Base-by-base conservation (phyloP, 345 rosid species). In the Populus nigra region DNA sequence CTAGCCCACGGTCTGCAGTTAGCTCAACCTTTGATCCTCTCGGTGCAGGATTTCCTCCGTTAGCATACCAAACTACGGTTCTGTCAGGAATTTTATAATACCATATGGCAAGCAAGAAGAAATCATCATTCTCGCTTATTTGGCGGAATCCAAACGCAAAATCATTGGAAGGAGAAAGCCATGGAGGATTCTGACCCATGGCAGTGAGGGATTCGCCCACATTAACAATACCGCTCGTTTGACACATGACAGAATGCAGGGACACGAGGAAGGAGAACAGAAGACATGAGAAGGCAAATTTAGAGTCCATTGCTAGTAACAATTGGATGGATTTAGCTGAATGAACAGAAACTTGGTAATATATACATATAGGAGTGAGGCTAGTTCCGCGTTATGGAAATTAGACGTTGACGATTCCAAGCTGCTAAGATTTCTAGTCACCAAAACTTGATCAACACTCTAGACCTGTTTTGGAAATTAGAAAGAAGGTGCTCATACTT, bases 31-130 rank as follows among this genome's bases (percentile, higher is more conserved):
- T 81, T 3, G 88, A 86, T n/a, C 79, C 73, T 53, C n/a, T 49
- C 2, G 77, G 83, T 1, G 69, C 84, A 36, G 79, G 78, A 6
- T 33, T 69, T 23, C 43, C 70, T 45, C 49, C 73, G 20, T 78
- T 79, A 8, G 86, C 86, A 38, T 62, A 79, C 86, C 85, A 86
- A 29, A 83, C 86, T 3, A 81, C 77, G 20, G 85, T 79, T 38
- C 49, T 17, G 18, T 78, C 73, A 9, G 80, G 84, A 47, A 86
- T 81, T n/a, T 72, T 77, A 69, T 77, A 8, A 61, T 68, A 83
- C 83, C 86, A 84, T 4, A 86, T 79, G 41, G 85, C 83, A 47
- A 84, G 83, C 73, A 83, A 57, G 82, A 66, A 83, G 65, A 79
- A 61, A 71, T 75, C 79, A 0, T 45, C 41, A 5, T 70, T 27